Evolutionary conservation across 78 protist species (phyloP).

Genomic region (Parvularia atlantis): DNA sequence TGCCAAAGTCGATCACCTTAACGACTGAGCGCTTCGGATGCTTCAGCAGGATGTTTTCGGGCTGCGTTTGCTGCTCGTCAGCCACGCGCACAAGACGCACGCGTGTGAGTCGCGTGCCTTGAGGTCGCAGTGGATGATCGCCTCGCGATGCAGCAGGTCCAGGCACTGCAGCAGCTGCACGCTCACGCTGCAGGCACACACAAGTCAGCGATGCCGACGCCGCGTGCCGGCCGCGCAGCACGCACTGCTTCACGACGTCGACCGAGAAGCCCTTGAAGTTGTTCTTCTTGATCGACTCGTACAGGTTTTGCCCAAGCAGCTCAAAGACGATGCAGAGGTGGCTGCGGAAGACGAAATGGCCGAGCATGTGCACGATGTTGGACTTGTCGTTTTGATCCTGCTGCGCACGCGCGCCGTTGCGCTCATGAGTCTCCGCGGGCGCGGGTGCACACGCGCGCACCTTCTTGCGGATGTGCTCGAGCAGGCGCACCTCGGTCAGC

Average conservation of each 20-base stretch:
- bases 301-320: constrained; percentile 57
- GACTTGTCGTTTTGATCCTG: constrained; percentile 3
- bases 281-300: constrained; percentile 71
- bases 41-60: constrained; percentile 91
- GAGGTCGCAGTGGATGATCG: constrained; percentile 94
- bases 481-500: constrained; percentile 78
- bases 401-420: neutral
- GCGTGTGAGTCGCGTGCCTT: too few species aligned
- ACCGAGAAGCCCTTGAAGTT: constrained; percentile 50
- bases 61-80: too few species aligned
- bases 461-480: constrained; percentile 50
- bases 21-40: constrained; percentile 41
- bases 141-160: constrained; percentile 33
- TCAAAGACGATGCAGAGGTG: constrained; percentile 83
- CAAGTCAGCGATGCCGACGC: too few species aligned
- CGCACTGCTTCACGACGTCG: constrained; percentile 8
- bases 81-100: too few species aligned
- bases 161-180: constrained; percentile 75
- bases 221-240: too few species aligned
- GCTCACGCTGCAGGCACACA: constrained; percentile 46
- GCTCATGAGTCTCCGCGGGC: neutral
- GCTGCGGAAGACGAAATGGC: constrained; percentile 56
- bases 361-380: constrained; percentile 33
- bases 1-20: constrained; percentile 85
- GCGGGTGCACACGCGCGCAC: neutral